phyloP scores from a whole-genome alignment of 2,329 filamentous ascomycete genomes.

The Verticillium isaacii region DNA sequence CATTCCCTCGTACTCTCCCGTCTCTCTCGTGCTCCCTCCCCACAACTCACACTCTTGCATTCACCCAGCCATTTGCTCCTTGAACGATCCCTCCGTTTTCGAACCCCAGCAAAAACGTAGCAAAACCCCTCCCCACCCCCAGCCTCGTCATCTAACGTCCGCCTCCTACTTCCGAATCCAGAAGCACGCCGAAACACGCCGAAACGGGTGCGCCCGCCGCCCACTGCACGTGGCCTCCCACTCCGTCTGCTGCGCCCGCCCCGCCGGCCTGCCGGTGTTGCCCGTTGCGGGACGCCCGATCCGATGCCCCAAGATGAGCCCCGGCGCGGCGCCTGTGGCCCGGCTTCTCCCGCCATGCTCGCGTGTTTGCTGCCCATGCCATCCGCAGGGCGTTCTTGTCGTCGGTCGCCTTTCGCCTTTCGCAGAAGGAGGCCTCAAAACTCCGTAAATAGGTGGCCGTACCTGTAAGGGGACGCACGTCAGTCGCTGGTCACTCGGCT shows the following conservation, averaged over 20 bases:
- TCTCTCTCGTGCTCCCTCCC: neutral
- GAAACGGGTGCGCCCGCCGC: neutral
- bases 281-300: neutral
- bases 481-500: neutral
- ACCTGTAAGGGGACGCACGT: slow-evolving; percentile 38
- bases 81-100: neutral
- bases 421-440: slow-evolving; percentile 45
- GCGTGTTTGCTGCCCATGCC: neutral
- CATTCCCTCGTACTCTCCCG: neutral
- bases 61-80: neutral
- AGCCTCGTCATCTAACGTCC: neutral
- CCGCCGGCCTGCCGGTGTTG: neutral
- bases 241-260: neutral
- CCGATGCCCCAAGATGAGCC: neutral
- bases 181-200: neutral
- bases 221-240: neutral
- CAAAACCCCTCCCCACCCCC: neutral
- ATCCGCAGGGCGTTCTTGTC: neutral
- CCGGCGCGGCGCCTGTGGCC: neutral
- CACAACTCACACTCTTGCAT: neutral
- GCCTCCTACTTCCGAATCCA: neutral
- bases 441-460: slow-evolving; percentile 70
- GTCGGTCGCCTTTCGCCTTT: neutral
- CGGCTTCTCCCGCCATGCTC: neutral
- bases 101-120: neutral